Percentiles rank a stretch among this genome's conserved stretches.
Conservation (phyloP, 495 filamentous ascomycete species). For the Aspergillus cavernicola region DNA sequence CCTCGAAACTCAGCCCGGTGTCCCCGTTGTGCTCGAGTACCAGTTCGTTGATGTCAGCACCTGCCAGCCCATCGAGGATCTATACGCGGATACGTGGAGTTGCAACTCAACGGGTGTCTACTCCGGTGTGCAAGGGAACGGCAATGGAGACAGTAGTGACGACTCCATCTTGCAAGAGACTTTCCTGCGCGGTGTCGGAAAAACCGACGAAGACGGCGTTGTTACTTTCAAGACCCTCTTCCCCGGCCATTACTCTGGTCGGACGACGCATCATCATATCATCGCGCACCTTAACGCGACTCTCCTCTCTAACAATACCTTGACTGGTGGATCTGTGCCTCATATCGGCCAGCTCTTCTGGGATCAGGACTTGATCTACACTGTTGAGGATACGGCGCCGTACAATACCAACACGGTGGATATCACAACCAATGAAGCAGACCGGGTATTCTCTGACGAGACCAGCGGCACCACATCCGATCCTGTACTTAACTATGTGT, state of each 20-base stretch:
- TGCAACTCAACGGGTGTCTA: slow-evolving; percentile 58
- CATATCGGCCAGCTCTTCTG: slow-evolving; percentile 65
- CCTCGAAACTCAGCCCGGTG: slow-evolving; percentile 41
- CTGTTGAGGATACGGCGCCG: slow-evolving; percentile 44
- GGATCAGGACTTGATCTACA: slow-evolving; percentile 48
- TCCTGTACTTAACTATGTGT: slow-evolving; percentile 54
- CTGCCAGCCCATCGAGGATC: slow-evolving; percentile 45
- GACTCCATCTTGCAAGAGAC: slow-evolving; percentile 40
- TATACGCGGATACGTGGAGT: slow-evolving; percentile 54
- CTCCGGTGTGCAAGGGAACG: slow-evolving; percentile 49
- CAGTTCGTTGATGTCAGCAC: slow-evolving; percentile 53
- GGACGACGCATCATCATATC: slow-evolving; percentile 34
- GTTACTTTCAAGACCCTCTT: slow-evolving; percentile 49
- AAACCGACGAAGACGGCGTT: slow-evolving; percentile 47
- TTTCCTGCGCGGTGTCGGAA: slow-evolving; percentile 50
- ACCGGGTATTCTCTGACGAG: slow-evolving; percentile 37
- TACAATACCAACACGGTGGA: slow-evolving; percentile 53
- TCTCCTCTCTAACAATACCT: slow-evolving; percentile 28
- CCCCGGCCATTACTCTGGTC: slow-evolving; percentile 53
- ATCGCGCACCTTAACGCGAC: slow-evolving; percentile 33
- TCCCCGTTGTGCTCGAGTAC: slow-evolving; percentile 50
- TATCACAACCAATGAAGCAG: slow-evolving; percentile 49
- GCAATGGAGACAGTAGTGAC: slow-evolving; percentile 45
- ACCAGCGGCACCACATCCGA: slow-evolving; percentile 49
- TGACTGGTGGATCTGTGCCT: slow-evolving; percentile 27